Base-by-base conservation (phyloP, 768 basidiomycete species). In the Russula brevipes region DNA sequence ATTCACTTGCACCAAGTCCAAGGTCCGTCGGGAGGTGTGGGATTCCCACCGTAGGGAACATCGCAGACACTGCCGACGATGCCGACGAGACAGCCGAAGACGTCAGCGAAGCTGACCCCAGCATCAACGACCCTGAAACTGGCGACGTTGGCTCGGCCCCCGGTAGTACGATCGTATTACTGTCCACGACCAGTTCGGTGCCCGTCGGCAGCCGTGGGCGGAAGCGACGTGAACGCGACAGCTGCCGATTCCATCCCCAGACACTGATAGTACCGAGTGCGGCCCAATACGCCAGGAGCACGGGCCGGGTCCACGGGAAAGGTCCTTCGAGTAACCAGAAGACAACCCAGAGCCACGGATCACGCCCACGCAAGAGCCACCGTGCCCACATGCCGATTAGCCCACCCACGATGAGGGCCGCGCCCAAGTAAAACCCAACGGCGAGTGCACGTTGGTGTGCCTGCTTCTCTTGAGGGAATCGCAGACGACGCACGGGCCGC, bases 191-290 rank as follows among this genome's bases (percentile, higher is more conserved):
- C 19, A 45, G 45, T 42, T 63, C 62, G 31, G 33, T 39, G 17
- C 54, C 44, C 31, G 51, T 68, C 1, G 59, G 57, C n/a, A 61
- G 30, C 67, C 84, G 74, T 16, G 81, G 77, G 54, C 88, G 78
- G 70, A 86, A 87, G 66, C 84, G 79, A 61, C 93, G 78, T 1
- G 88, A 85, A 63, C 94, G 80, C 5, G 86, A 87, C 53, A 98
- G 76, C 73, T 97, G 95, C 54, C 94, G 81, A 73, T 86, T 94
- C 97, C 97, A 98, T 0, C 92, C 95, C 8, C 89, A 94, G 30
- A 98, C 91, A 61, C 93, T 95, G 60, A 96, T 79, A 66, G 80
- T 81, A 6, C 88, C 89, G 35, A 96, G 74, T 4, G 82, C 74
- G 7, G 79, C 88, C 97, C 97, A 99, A 72, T 97, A 98, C 4